phyloP scores from a whole-genome alignment of 2,329 filamentous ascomycete genomes.

The Colletotrichum eremochloae region DNA sequence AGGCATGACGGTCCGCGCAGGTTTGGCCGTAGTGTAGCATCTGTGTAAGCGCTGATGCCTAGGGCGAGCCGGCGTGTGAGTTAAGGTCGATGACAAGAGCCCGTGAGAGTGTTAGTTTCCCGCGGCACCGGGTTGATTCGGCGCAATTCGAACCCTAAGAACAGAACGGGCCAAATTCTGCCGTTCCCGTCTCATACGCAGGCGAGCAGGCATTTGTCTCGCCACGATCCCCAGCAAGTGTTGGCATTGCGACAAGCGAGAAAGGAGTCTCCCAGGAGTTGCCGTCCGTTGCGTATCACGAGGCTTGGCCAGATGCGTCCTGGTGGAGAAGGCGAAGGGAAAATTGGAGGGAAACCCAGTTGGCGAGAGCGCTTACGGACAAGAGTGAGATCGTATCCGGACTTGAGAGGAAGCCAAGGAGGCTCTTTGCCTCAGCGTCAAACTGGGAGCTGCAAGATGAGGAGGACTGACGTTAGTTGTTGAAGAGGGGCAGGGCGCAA shows the following conservation, averaged over 20 bases:
- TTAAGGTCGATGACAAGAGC: conserved; percentile 27
- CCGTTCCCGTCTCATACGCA: conserved; percentile 10
- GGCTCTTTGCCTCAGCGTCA: conserved; percentile 16
- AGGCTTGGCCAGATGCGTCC: conserved; percentile 16
- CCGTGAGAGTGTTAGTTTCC: conserved; percentile 24
- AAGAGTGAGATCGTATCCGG: conserved; percentile 33
- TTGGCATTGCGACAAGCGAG: not conserved
- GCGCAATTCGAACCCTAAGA: conserved; percentile 16
- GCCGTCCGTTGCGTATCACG: conserved; percentile 6
- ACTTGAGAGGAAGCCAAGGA: conserved; percentile 3
- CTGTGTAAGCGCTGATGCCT: conserved; percentile 29
- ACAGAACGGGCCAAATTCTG: conserved; percentile 8
- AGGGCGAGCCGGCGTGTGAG: conserved; percentile 20
- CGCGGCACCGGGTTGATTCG: conserved; percentile 26
- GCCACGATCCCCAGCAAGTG: not conserved
- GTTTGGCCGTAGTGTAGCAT: conserved; percentile 5
- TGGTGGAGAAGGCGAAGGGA: conserved; percentile 13
- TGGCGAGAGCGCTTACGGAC: conserved; percentile 11
- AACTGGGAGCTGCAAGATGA: conserved; percentile 34
- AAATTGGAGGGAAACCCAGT: not conserved
- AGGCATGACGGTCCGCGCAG: not conserved
- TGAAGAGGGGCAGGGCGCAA: conserved; percentile 16
- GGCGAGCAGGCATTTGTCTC: conserved; percentile 2
- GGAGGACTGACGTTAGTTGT: conserved; percentile 33
- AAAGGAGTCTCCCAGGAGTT: conserved; percentile 5